These are phyloP conservation scores for Ophiostoma tasmaniense DNA, from an alignment of 2,329 filamentous ascomycete genomes.

Conservation along the genomic window DNA sequence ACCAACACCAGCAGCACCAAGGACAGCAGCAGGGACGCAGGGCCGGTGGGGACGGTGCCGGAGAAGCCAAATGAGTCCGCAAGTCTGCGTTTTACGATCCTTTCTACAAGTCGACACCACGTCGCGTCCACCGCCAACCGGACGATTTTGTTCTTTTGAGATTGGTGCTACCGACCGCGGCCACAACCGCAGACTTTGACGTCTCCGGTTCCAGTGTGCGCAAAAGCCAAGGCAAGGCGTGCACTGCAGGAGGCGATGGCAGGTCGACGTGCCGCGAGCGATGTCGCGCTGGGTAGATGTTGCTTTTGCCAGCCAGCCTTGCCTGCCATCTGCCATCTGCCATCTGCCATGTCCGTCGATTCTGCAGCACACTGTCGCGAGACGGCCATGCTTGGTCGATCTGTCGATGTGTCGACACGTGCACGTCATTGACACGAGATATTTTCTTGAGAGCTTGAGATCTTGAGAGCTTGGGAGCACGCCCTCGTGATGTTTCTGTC, in stretches of 20 bases:
- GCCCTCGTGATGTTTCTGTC: no score
- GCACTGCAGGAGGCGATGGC: not conserved
- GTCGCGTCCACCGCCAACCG: not conserved
- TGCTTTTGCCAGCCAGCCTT: not conserved
- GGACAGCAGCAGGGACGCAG: no score
- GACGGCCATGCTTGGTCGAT: not conserved
- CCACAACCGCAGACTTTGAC: not conserved
- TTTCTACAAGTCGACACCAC: not conserved
- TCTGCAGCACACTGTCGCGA: not conserved
- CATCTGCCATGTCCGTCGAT: no score
- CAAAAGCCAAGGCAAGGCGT: not conserved
- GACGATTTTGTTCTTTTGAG: not conserved
- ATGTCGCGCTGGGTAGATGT: not conserved
- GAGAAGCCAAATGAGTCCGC: constrained; percentile 7
- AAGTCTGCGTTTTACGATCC: not conserved
- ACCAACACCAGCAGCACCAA: constrained; percentile 28
- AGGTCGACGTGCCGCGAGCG: not conserved
- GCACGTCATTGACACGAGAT: not conserved
- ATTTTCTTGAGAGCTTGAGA: not conserved
- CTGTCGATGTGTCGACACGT: not conserved
- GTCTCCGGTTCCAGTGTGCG: not conserved
- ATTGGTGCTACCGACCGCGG: not conserved
- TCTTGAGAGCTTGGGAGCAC: no score
- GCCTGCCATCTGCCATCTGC: not conserved
- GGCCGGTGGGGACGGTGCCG: not conserved